phyloP scores from a whole-genome alignment of 2,329 filamentous ascomycete species.

The Pyrenophora seminiperda region DNA sequence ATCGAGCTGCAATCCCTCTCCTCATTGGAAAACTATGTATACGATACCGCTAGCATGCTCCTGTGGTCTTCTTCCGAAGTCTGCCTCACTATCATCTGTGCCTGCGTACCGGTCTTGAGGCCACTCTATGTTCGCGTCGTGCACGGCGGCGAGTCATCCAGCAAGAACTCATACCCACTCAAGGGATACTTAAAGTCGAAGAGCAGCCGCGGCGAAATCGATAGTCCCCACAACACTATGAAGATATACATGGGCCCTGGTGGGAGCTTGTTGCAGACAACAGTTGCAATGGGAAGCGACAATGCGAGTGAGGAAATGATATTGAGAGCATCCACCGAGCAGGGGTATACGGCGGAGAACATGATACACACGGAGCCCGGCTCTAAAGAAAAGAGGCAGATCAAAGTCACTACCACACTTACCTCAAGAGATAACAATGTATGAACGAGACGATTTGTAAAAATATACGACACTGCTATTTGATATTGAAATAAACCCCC shows the following conservation, averaged over 20 bases:
- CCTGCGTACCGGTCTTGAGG: constrained; percentile 56
- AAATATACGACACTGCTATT: too few relatives aligned
- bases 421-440: constrained; percentile 12
- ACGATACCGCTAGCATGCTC: constrained; percentile 39
- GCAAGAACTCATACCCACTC: constrained; percentile 27
- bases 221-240: constrained; percentile 7
- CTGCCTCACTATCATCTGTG: constrained; percentile 57
- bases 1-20: constrained; percentile 36
- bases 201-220: constrained; percentile 10
- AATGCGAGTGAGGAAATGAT: constrained; percentile 38
- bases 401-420: constrained; percentile 17
- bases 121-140: constrained; percentile 49
- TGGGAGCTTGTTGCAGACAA: constrained; percentile 25
- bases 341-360: constrained; percentile 1
- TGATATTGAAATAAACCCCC: too few relatives aligned
- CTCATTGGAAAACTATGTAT: constrained; percentile 38
- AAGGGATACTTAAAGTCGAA: constrained; percentile 26
- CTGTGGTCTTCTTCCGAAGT: constrained; percentile 47
- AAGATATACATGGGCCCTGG: constrained; percentile 30
- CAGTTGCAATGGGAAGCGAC: constrained; percentile 28
- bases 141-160: constrained; percentile 30
- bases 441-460: neutral
- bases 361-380: constrained; percentile 1
- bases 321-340: constrained; percentile 17
- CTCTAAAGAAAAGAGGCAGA: constrained; percentile 19